Conservation (phyloP, 2,329 filamentous ascomycete species). For the Xylaria sp. region DNA sequence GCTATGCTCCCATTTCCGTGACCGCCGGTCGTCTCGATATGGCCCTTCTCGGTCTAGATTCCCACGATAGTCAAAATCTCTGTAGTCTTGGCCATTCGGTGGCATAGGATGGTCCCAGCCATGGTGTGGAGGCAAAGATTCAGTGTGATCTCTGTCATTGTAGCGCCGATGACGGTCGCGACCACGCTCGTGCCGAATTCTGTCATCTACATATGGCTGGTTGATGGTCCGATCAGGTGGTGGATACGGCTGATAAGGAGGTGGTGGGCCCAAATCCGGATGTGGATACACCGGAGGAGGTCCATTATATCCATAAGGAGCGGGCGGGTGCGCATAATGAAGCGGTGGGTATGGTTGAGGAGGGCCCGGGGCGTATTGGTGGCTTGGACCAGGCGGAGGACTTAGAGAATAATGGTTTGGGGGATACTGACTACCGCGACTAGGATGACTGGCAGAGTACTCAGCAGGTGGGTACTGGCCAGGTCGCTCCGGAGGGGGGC, state of each 20-base stretch:
- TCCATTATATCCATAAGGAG: conserved; percentile 18
- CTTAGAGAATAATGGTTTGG: conserved; percentile 15
- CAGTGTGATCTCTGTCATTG: conserved; percentile 17
- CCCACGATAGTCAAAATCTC: conserved; percentile 16
- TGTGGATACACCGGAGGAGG: conserved; percentile 20
- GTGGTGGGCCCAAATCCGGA: conserved; percentile 19
- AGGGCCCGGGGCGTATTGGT: conserved; percentile 16
- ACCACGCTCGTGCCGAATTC: conserved; percentile 19
- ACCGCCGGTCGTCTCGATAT: conserved; percentile 19
- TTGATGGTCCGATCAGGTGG: conserved; percentile 14
- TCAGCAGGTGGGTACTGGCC: conserved; percentile 15
- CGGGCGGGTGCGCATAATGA: conserved; percentile 15
- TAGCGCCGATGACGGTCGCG: conserved; percentile 18
- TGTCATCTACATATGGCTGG: conserved; percentile 20
- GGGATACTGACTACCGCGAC: conserved; percentile 17
- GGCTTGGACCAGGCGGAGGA: conserved; percentile 11
- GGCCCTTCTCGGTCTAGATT: conserved; percentile 11
- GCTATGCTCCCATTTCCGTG: conserved; percentile 20
- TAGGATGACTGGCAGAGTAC: conserved; percentile 12
- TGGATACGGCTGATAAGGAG: conserved; percentile 24
- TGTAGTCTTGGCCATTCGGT: conserved; percentile 8
- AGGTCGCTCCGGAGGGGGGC: conserved; percentile 14
- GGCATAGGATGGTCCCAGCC: conserved; percentile 11
- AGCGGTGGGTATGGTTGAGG: conserved; percentile 18
- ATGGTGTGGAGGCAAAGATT: conserved; percentile 20